phyloP scores from a whole-genome alignment of 495 filamentous ascomycete species.

The Trichoderma erinaceum region DNA sequence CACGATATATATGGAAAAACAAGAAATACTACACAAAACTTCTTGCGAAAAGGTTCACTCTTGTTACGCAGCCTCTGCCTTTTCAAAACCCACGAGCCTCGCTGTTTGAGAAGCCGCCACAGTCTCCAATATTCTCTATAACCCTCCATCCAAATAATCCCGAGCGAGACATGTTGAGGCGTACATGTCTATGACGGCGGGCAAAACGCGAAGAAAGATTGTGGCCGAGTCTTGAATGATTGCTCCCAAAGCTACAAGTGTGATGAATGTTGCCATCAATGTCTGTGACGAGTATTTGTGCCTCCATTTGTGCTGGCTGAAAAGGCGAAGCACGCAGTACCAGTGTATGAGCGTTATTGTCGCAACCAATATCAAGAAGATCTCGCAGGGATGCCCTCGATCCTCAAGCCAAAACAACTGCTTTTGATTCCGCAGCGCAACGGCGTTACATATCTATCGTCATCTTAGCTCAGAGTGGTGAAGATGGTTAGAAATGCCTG shows the following conservation, averaged over 20 bases:
- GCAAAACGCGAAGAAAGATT: conserved; percentile 4
- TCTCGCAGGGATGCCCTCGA: neutral
- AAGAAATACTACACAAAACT: too few species aligned
- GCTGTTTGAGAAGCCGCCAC: neutral
- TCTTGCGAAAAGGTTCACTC: too few species aligned
- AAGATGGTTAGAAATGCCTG: neutral
- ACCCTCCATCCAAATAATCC: neutral
- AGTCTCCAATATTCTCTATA: neutral
- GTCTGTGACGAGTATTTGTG: neutral
- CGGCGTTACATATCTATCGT: neutral
- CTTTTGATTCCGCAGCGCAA: neutral
- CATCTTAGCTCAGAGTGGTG: neutral
- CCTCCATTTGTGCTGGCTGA: neutral
- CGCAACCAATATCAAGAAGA: neutral
- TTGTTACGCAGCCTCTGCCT: neutral
- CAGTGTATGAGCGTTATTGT: neutral
- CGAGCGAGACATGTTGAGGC: neutral
- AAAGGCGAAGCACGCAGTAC: neutral
- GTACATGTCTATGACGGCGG: neutral
- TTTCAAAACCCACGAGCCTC: neutral
- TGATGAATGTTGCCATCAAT: neutral
- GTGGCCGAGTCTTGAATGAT: conserved; percentile 1
- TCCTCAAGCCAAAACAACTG: neutral
- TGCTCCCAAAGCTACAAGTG: neutral
- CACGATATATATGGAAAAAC: too few species aligned